Evolutionary conservation across 495 filamentous ascomycete species (phyloP).

Genomic region (Hypomontagnella submonticulosa): DNA sequence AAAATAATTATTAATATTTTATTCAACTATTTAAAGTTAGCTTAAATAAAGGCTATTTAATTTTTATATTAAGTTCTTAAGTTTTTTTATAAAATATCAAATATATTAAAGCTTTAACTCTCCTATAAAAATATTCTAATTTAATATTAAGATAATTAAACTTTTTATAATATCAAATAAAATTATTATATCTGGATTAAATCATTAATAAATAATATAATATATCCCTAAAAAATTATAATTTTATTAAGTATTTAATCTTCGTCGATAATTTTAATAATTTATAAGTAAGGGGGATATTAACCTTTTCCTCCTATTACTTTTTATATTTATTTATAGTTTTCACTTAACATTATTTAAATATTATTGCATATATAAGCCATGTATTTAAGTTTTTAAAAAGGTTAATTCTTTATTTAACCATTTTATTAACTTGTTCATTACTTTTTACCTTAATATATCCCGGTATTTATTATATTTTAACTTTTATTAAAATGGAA

Average conservation of each 20-base stretch:
- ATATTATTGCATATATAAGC: not conserved
- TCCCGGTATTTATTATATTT: not conserved
- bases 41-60: not conserved
- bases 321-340: not conserved
- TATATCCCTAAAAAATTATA: not conserved
- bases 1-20: not conserved
- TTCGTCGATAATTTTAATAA: not conserved
- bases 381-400: not conserved
- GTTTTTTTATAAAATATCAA: not conserved
- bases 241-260: not conserved
- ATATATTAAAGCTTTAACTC: slow-evolving; percentile 1
- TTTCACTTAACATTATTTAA: not conserved
- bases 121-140: not conserved
- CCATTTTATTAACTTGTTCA: not conserved
- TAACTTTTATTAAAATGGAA: not conserved
- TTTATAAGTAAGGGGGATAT: not conserved
- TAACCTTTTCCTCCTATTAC: not conserved
- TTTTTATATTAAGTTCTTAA: not conserved
- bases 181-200: not conserved
- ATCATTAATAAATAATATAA: not conserved
- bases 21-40: not conserved
- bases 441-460: not conserved
- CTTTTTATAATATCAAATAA: not conserved
- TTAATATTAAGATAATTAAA: not conserved
- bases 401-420: not conserved